phyloP scores from a whole-genome alignment of 2,329 filamentous ascomycete species.

The Aspergillus sp. region DNA sequence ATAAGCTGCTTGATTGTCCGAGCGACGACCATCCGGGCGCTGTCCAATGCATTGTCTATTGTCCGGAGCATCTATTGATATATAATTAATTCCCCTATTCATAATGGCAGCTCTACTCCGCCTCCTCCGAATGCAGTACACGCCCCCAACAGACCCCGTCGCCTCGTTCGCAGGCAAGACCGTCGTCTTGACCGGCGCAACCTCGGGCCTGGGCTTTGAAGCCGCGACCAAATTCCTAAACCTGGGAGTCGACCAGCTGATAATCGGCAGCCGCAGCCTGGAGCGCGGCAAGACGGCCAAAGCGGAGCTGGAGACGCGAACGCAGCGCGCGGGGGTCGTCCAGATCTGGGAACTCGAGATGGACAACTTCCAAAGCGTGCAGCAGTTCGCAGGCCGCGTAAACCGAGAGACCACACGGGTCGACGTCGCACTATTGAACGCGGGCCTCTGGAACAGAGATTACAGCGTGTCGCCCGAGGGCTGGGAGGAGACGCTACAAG shows the following conservation, averaged over 20 bases:
- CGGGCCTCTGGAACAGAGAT: conserved; percentile 33
- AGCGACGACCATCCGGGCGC: too few species aligned
- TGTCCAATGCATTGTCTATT: too few species aligned
- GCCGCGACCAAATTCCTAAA: conserved; percentile 40
- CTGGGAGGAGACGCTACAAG: conserved; percentile 47
- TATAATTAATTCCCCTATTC: too few species aligned
- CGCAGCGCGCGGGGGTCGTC: conserved; percentile 25
- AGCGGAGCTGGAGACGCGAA: conserved; percentile 25
- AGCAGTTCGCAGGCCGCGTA: conserved; percentile 32
- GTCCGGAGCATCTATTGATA: too few species aligned
- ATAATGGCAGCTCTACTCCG: conserved; percentile 21
- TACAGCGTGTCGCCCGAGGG: conserved; percentile 33
- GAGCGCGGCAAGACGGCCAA: conserved; percentile 37
- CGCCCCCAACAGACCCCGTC: conserved; percentile 27
- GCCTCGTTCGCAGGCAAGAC: conserved; percentile 37
- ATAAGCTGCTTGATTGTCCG: too few species aligned
- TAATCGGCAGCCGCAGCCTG: conserved; percentile 38
- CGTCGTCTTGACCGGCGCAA: conserved; percentile 43
- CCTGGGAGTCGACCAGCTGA: conserved; percentile 34
- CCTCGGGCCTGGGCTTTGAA: conserved; percentile 42
- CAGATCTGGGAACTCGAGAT: conserved; percentile 41
- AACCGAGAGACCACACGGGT: conserved; percentile 28
- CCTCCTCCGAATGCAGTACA: conserved; percentile 22
- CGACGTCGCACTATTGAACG: conserved; percentile 40
- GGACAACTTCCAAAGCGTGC: conserved; percentile 37